Percentiles rank a stretch among this genome's conserved stretches.
Evolutionary conservation across 768 basidiomycete species (phyloP).

Genomic region (Tulasnella sp.): DNA sequence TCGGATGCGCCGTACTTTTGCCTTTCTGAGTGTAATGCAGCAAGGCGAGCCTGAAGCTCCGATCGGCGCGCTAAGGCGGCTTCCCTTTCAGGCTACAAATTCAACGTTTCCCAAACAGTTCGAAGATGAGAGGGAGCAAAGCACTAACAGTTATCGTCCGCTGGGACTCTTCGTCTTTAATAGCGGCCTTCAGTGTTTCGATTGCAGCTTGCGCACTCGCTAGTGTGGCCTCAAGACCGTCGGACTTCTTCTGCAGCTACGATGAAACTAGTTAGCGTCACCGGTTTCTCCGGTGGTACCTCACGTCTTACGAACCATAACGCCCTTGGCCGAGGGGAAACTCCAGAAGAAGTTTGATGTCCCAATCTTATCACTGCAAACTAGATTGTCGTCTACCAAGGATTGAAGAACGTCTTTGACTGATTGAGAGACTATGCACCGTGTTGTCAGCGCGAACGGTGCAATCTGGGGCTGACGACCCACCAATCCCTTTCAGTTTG

Average conservation of each 20-base stretch:
- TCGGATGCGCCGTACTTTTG: conserved; percentile 78
- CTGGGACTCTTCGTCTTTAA: conserved; percentile 53
- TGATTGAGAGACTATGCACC: conserved; percentile 77
- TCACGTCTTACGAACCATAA: conserved; percentile 49
- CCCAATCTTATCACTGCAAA: conserved; percentile 88
- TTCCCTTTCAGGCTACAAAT: conserved; percentile 53
- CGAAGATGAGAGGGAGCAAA: background rate
- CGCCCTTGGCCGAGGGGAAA: conserved; percentile 84
- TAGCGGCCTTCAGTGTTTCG: conserved; percentile 43
- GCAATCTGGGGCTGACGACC: conserved; percentile 22
- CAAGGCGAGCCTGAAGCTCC: conserved; percentile 48
- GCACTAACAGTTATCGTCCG: conserved; percentile 56
- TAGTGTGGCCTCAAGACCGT: conserved; percentile 57
- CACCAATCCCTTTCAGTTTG: conserved; percentile 89
- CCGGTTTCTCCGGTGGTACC: no score
- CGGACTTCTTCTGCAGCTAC: conserved; percentile 26
- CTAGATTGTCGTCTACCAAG: conserved; percentile 80
- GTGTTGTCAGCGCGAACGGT: no score
- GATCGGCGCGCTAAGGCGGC: conserved; percentile 50
- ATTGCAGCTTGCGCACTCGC: conserved; percentile 48
- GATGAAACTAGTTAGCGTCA: background rate
- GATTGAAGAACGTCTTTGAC: conserved; percentile 90
- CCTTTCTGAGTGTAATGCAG: conserved; percentile 61
- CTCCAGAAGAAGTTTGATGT: conserved; percentile 97
- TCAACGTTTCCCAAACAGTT: background rate